Evolutionary conservation across 2,329 filamentous ascomycete genomes (phyloP), one percentile per base, ranked within the genome.

Genomic region (Aspergillus sp.): DNA sequence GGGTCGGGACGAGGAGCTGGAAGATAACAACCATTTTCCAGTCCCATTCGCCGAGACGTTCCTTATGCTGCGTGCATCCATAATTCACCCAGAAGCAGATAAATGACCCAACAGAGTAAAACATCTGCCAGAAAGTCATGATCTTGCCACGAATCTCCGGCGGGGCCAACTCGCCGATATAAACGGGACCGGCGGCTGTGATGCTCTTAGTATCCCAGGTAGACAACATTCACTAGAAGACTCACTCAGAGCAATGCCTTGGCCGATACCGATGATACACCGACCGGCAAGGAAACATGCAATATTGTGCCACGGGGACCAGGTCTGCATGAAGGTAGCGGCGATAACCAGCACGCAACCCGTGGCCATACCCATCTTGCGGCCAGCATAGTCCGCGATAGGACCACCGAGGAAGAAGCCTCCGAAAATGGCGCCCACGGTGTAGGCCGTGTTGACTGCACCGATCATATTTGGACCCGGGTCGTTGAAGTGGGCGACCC

Each of bases 21-120:
- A 89, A 88, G 56, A 89, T 83, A 56, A 88, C 82, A 13, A 89
- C 83, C 75, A 88, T 81, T 61, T 81, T 82, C 86, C 86, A 89
- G 69, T 88, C 85, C 86, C 86, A 88, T 60, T 89, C 76, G 36
- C 86, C 86, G 4, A 88, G 78, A 40, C 60, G 73, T 40, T 72
- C 60, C 41, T 75, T 73, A 68, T 87, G 73, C 62, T 82, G 76
- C 33, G 78, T 77, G 65, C 82, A 83, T 14, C 79, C 85, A 59
- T 80, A 88, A 66, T 84, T 84, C 64, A 88, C 82, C 84, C 77
- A 81, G 73, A 82, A 85, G 47, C 82, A 84, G 58, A 87, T 82
- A 69, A 86, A 87, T 13, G 78, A 81, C 3, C 84, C 84, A 22
- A 86, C 84, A 2, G 75, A 82, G 70, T 85, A 87, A 71, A 85